Conservation (phyloP, 257 asterid genomes). For the Oldenlandia corymbosa region DNA sequence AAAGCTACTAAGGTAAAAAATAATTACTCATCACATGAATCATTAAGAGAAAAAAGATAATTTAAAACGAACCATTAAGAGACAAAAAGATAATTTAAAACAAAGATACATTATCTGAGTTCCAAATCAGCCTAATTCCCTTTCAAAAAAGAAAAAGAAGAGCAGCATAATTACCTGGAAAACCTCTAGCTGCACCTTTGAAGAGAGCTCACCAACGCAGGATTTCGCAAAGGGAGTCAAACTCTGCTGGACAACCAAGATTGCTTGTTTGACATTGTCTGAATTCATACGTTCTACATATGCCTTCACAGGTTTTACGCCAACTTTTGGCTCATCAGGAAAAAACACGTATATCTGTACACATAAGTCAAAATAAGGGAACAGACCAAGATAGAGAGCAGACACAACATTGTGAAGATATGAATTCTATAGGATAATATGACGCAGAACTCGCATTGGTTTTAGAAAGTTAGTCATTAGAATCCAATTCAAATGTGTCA, state of each 20-base stretch:
- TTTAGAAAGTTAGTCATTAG: background rate
- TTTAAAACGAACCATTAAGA: background rate
- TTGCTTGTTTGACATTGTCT: constrained; percentile 58
- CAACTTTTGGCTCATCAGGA: constrained; percentile 73
- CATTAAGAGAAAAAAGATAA: too few relatives aligned
- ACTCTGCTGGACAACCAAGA: constrained; percentile 73
- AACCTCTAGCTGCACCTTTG: constrained; percentile 76
- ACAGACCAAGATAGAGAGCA: background rate
- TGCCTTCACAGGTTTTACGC: constrained; percentile 65
- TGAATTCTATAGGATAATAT: background rate
- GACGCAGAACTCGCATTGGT: background rate
- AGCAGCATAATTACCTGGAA: constrained; percentile 76
- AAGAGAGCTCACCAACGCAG: constrained; percentile 61
- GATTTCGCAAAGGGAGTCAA: constrained; percentile 63
- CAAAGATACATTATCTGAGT: background rate
- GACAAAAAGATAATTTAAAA: background rate
- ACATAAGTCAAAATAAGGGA: constrained; percentile 2
- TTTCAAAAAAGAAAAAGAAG: too few relatives aligned
- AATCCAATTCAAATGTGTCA: too few relatives aligned
- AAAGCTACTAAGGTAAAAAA: background rate
- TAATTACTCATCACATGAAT: background rate
- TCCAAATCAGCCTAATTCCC: background rate
- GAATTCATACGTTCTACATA: constrained; percentile 66
- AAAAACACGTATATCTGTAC: constrained; percentile 76
- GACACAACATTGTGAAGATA: background rate